phyloP scores from a whole-genome alignment of 2,329 filamentous ascomycete genomes.

The Microthyrium microscopicum region DNA sequence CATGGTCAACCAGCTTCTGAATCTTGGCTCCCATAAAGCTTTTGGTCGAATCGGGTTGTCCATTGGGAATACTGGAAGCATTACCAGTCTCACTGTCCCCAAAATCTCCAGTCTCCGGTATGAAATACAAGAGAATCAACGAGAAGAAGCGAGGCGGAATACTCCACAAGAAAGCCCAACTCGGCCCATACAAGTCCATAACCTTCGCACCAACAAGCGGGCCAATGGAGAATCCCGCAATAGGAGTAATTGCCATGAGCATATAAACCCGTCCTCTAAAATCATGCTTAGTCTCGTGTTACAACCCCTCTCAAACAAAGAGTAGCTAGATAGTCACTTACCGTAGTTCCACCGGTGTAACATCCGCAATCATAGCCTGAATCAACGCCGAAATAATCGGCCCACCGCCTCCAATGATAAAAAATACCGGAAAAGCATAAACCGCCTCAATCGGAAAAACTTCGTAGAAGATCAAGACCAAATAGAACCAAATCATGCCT shows the following conservation, averaged over 20 bases:
- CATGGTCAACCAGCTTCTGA: neutral
- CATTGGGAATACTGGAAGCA: neutral
- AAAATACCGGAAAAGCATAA: neutral
- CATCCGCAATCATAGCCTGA: constrained; percentile 1
- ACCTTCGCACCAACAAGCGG: neutral
- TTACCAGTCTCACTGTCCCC: too few relatives aligned
- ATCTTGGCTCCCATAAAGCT: neutral
- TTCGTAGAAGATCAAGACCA: constrained; percentile 1
- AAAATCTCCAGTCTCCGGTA: too few relatives aligned
- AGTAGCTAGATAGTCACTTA: too few relatives aligned
- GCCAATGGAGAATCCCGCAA: neutral
- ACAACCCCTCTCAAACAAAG: too few relatives aligned
- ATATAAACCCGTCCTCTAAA: constrained; percentile 1
- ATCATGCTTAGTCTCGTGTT: neutral
- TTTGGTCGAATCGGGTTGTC: neutral
- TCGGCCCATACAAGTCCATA: too few relatives aligned
- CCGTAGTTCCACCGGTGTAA: neutral
- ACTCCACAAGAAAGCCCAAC: neutral
- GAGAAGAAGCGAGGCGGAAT: too few relatives aligned
- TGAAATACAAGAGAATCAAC: too few relatives aligned
- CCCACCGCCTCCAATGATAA: constrained; percentile 1
- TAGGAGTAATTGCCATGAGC: neutral
- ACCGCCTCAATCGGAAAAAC: constrained; percentile 1
- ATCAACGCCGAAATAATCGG: neutral
- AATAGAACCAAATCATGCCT: neutral